Evolutionary conservation across 176 grass and related monocot genomes (phyloP).

Genomic region (Otatea glauca): DNA sequence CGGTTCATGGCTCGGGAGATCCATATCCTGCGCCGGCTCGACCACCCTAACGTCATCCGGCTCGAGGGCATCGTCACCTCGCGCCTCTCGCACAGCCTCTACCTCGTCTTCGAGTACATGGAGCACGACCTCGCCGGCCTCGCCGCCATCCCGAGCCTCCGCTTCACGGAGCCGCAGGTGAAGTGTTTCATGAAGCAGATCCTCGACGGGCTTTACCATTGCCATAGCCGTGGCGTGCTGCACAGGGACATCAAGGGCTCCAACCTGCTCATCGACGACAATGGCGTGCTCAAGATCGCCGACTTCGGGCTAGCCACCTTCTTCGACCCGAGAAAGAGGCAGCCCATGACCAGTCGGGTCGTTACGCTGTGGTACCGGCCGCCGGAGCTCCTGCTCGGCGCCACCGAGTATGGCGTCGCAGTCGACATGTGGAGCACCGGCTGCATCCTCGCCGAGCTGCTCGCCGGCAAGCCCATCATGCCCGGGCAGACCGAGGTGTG

Average conservation of each 20-base stretch:
- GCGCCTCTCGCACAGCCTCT: slow-evolving; percentile 68
- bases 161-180: slow-evolving; percentile 69
- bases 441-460: slow-evolving; percentile 73
- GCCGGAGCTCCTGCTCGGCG: slow-evolving; percentile 73
- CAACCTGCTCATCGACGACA: slow-evolving; percentile 63
- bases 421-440: slow-evolving; percentile 76
- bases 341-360: slow-evolving; percentile 67
- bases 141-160: slow-evolving; percentile 50
- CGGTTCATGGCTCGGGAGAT: slow-evolving; percentile 80
- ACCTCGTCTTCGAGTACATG: slow-evolving; percentile 99
- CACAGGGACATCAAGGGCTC: slow-evolving; percentile 79
- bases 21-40: slow-evolving; percentile 62
- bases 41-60: slow-evolving; percentile 69
- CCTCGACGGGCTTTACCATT: slow-evolving; percentile 60
- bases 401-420: slow-evolving; percentile 59
- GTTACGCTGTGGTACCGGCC: slow-evolving; percentile 81
- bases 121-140: slow-evolving; percentile 92
- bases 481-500: slow-evolving; percentile 74
- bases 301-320: slow-evolving; percentile 74
- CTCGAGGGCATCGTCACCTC: slow-evolving; percentile 78
- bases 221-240: slow-evolving; percentile 56
- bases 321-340: slow-evolving; percentile 46
- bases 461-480: slow-evolving; percentile 74
- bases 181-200: slow-evolving; percentile 69
- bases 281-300: slow-evolving; percentile 59